Evolutionary conservation across 805 yeast species (phyloP).

Genomic region (Teunomyces panamensis): DNA sequence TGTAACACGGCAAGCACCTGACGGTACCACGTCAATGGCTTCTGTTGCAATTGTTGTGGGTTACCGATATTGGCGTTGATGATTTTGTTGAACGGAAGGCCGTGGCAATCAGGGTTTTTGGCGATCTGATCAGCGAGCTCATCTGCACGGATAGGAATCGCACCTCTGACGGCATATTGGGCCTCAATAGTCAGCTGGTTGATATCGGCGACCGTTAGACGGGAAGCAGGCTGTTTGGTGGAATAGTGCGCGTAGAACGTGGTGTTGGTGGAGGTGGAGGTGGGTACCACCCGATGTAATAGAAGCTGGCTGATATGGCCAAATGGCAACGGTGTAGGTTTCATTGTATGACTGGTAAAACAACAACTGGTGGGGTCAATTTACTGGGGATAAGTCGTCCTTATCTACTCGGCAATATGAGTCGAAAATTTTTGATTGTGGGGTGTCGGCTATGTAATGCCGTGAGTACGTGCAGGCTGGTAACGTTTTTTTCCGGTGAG

Average conservation of each 20-base stretch:
- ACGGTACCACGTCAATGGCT: conserved; percentile 92
- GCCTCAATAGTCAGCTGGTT: conserved; percentile 79
- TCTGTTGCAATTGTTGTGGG: conserved; percentile 95
- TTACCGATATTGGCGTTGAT: conserved; percentile 95
- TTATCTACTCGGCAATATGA: neutral
- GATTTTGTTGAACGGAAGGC: conserved; percentile 73
- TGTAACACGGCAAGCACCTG: conserved; percentile 85
- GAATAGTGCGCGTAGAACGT: conserved; percentile 7
- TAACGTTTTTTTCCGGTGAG: neutral
- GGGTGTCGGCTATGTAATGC: conserved; percentile 1
- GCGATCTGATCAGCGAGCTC: conserved; percentile 60
- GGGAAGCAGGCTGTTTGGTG: conserved; percentile 17
- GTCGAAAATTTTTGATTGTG: neutral
- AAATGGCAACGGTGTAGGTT: conserved; percentile 1
- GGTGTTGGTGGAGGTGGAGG: conserved; percentile 1
- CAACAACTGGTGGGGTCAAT: neutral
- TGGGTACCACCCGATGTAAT: neutral
- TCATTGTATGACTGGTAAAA: neutral
- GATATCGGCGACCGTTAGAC: conserved; percentile 42
- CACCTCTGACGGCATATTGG: conserved; percentile 94
- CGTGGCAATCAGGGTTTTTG: conserved; percentile 47
- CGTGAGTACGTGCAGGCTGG: neutral
- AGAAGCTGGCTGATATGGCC: conserved; percentile 1
- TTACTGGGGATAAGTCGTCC: neutral
- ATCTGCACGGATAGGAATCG: conserved; percentile 91